Evolutionary conservation across 805 yeast genomes (phyloP).

Genomic region (Saccharomyces jurei): DNA sequence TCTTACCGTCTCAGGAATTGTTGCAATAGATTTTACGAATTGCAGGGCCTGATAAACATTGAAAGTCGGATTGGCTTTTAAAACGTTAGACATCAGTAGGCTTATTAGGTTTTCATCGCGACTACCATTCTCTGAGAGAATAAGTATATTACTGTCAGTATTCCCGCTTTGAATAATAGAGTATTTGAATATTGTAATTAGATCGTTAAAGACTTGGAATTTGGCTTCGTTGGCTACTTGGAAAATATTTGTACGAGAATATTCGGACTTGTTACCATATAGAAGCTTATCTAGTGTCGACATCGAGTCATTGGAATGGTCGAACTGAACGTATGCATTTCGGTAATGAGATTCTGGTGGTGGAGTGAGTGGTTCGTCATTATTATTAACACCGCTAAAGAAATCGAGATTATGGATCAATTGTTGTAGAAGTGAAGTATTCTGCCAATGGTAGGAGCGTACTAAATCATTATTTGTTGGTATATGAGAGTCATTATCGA

Average conservation of each 20-base stretch:
- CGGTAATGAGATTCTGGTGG: slow-evolving; percentile 1
- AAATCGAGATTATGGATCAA: neutral
- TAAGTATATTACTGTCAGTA: slow-evolving; percentile 11
- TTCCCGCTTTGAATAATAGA: slow-evolving; percentile 1
- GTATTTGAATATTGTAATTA: slow-evolving; percentile 20
- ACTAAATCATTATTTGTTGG: neutral
- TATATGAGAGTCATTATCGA: slow-evolving; percentile 22
- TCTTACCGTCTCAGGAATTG: slow-evolving; percentile 7
- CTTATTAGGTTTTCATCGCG: slow-evolving; percentile 23
- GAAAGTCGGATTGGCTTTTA: slow-evolving; percentile 18
- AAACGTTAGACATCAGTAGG: slow-evolving; percentile 20
- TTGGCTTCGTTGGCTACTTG: slow-evolving; percentile 13
- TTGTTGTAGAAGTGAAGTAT: slow-evolving; percentile 4
- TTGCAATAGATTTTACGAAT: slow-evolving; percentile 22
- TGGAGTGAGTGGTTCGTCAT: slow-evolving; percentile 1
- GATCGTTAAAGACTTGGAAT: slow-evolving; percentile 24
- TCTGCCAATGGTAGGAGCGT: slow-evolving; percentile 4
- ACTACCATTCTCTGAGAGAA: slow-evolving; percentile 22
- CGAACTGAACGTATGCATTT: neutral
- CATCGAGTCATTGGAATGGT: slow-evolving; percentile 5
- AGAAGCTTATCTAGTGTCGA: slow-evolving; percentile 10
- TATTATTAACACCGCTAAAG: neutral
- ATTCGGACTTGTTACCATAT: slow-evolving; percentile 7
- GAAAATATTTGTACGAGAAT: slow-evolving; percentile 8
- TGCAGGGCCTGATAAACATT: slow-evolving; percentile 23